phyloP scores from a whole-genome alignment of 768 basidiomycete species.

The Lactarius sp. region DNA sequence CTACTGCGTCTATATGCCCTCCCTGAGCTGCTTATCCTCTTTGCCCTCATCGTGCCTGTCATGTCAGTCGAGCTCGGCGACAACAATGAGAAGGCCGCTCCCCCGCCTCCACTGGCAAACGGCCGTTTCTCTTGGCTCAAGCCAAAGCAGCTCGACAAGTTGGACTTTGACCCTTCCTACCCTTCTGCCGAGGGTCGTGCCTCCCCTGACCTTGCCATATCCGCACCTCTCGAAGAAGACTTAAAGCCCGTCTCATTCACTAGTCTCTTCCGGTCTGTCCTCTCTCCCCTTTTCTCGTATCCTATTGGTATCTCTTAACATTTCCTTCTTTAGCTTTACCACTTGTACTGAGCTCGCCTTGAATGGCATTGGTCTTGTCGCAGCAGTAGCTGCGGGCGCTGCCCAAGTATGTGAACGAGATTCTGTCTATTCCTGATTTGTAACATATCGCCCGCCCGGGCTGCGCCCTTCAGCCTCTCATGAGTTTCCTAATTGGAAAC shows the following conservation, averaged over 20 bases:
- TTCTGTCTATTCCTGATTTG: not conserved
- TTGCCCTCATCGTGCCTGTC: not conserved
- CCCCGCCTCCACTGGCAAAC: not conserved
- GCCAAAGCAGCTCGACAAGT: slow-evolving; percentile 8
- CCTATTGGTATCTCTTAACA: not conserved
- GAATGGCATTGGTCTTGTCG: slow-evolving; percentile 63
- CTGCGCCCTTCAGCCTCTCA: slow-evolving; percentile 47
- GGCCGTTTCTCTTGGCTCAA: slow-evolving; percentile 7
- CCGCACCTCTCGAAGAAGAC: not conserved
- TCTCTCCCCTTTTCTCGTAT: not conserved
- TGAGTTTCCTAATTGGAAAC: slow-evolving; percentile 78
- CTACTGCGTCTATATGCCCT: too few species aligned
- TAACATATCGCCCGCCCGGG: not conserved
- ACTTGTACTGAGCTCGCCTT: slow-evolving; percentile 60
- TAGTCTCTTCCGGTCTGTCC: slow-evolving; percentile 27
- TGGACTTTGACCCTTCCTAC: not conserved
- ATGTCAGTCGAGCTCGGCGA: not conserved
- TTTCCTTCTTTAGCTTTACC: slow-evolving; percentile 48
- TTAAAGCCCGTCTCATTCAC: slow-evolving; percentile 31
- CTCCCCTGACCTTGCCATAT: not conserved
- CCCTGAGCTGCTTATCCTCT: not conserved
- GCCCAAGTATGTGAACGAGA: slow-evolving; percentile 51
- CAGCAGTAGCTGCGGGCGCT: slow-evolving; percentile 66
- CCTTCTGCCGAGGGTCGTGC: not conserved
- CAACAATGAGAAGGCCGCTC: slow-evolving; percentile 1